A percentile compares a stretch with the other conserved stretches of the same genome.
Evolutionary conservation across 768 basidiomycete genomes (phyloP).

Genomic region (Leccinum truebloodii): DNA sequence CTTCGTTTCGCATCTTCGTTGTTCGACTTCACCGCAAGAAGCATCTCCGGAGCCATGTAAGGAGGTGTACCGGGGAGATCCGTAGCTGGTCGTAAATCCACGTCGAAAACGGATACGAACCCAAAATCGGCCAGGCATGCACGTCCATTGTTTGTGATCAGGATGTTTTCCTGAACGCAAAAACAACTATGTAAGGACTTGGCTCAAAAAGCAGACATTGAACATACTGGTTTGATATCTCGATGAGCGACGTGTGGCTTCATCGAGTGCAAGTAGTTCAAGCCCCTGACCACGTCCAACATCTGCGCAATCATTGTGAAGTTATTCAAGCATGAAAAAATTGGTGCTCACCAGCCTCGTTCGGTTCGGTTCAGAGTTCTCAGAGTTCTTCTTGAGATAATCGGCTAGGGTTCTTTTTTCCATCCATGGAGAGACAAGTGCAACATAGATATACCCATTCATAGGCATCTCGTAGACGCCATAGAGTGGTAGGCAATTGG

Average conservation of each 20-base stretch:
- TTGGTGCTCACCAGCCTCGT: conserved; percentile 32
- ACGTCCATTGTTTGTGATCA: conserved; percentile 40
- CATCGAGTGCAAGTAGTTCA: conserved; percentile 44
- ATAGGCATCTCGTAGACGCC: conserved; percentile 28
- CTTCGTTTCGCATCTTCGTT: conserved; percentile 3
- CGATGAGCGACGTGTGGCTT: conserved; percentile 37
- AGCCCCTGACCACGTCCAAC: conserved; percentile 43
- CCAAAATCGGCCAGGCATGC: conserved; percentile 57
- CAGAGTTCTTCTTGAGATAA: conserved; percentile 30
- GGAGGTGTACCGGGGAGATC: conserved; percentile 16
- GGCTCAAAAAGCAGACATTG: background rate
- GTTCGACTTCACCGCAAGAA: background rate
- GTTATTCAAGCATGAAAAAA: background rate
- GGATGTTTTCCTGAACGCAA: conserved; percentile 44
- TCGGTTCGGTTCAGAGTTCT: conserved; percentile 26
- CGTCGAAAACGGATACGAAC: conserved; percentile 28
- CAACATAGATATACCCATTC: conserved; percentile 16
- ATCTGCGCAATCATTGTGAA: conserved; percentile 30
- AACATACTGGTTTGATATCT: conserved; percentile 33
- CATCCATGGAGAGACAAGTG: conserved; percentile 45
- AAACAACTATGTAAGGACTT: conserved; percentile 3
- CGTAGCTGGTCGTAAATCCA: conserved; percentile 12
- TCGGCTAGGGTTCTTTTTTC: conserved; percentile 30
- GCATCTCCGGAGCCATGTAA: conserved; percentile 32
- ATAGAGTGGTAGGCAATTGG: conserved; percentile 38